Evolutionary conservation across 139 green algal genomes (phyloP), one percentile per base, ranked within the genome.

Genomic region (Chlorella sp.): DNA sequence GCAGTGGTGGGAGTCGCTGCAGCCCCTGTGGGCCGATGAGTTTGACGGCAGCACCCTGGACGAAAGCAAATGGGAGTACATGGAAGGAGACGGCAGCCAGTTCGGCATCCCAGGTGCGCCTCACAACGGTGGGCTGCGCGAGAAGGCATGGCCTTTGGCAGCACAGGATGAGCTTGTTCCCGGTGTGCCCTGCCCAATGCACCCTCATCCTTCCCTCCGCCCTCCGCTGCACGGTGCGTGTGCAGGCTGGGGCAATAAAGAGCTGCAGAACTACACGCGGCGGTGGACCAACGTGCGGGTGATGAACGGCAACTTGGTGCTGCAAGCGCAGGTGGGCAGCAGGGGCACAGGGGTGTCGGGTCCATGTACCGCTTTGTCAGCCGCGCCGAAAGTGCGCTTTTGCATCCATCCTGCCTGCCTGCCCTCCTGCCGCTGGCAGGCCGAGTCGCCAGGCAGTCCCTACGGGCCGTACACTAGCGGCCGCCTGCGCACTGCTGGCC

Each of bases 211-310:
- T 3, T 28, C 3, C 11, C 13, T 30, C 8, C 9, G 11, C 17
- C 24, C 24, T 5, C 8, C 19, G 13, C 2, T 30, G 4, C 60
- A 36, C 20, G 1, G 8, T 36, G 28, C 20, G 4, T 3, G 4
- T 68, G 2, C 51, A 60, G 51, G 72, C 72, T 60, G 72, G 72
- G 72, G 72, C 30, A 78, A 78, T 44, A 78, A 78, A 9, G 72
- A 78, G 16, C 30, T 62, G 72, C 72, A 78, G 56, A 56, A 60
- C 43, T 78, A 78, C 72, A 78, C 72, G 2, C 30, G 43, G 4
- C 72, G 72, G 14, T 32, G 40, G 2, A 32, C 11, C 43, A 78
- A 78, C 32, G 72, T 78, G 72, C 43, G 44, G 3, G 72, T 78
- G 7, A 32, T 60, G 72, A 26, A 48, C 43, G 72, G 72, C 43